Conservation (phyloP, 139 green algal species). For the Coccomyxa sp. region DNA sequence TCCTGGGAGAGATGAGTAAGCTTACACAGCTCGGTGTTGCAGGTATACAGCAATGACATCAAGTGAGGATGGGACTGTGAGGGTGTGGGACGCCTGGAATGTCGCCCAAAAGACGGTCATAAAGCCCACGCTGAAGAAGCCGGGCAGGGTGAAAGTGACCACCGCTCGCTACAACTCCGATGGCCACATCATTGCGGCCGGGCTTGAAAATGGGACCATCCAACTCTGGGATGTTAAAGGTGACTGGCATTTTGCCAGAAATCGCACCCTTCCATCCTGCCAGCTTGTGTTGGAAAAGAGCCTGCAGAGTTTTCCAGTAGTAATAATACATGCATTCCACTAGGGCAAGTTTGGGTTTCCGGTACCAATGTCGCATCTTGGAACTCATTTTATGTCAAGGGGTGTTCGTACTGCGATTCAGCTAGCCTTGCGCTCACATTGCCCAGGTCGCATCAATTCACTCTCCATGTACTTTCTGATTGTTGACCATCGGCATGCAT, state of each 20-base stretch:
- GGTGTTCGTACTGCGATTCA: no score
- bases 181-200: slow-evolving; percentile 73
- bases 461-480: no score
- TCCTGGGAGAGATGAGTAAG: no score
- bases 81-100: slow-evolving; percentile 79
- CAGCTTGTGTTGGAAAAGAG: no score
- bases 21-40: not conserved
- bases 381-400: no score
- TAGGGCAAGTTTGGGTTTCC: no score
- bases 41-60: slow-evolving; percentile 70
- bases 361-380: no score
- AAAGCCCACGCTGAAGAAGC: slow-evolving; percentile 66
- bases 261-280: no score
- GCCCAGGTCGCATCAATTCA: no score
- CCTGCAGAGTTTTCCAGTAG: no score
- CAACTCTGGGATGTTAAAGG: slow-evolving; percentile 77
- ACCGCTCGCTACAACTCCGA: slow-evolving; percentile 66
- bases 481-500: not conserved
- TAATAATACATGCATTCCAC: no score
- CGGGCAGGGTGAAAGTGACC: slow-evolving; percentile 74
- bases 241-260: not conserved
- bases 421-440: no score
- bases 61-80: slow-evolving; percentile 86
- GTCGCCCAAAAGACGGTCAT: slow-evolving; percentile 86
- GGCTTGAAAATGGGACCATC: slow-evolving; percentile 85